These are phyloP conservation scores for Meyerozyma athensensis DNA, from an alignment of 1,139 yeast species.

Conservation along the genomic window DNA sequence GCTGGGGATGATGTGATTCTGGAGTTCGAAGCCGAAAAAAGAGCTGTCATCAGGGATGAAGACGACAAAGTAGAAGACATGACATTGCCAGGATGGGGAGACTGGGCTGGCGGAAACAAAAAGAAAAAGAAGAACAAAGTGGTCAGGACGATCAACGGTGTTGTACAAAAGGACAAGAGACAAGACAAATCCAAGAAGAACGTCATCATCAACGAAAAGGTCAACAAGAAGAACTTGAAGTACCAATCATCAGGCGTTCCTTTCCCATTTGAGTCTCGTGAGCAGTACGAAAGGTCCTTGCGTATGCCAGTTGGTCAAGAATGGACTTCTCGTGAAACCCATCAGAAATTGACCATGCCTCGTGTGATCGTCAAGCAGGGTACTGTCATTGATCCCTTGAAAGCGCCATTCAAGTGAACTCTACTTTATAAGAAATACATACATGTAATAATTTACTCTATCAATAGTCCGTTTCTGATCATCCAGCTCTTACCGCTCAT, in stretches of 20 bases:
- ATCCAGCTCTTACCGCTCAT: slow-evolving; percentile 78
- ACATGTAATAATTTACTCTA: slow-evolving; percentile 14
- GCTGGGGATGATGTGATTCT: slow-evolving; percentile 92
- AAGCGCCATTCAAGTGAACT: slow-evolving; percentile 53
- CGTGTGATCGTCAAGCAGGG: slow-evolving; percentile 84
- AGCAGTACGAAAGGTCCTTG: slow-evolving; percentile 89
- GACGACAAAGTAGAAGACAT: slow-evolving; percentile 83
- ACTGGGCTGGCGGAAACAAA: slow-evolving; percentile 65
- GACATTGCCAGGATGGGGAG: slow-evolving; percentile 95
- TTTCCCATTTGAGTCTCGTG: slow-evolving; percentile 87
- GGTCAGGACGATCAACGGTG: slow-evolving; percentile 68
- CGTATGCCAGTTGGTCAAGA: slow-evolving; percentile 98
- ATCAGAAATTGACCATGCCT: slow-evolving; percentile 87
- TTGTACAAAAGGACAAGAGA: slow-evolving; percentile 64
- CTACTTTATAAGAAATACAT: slow-evolving; percentile 1
- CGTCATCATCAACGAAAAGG: slow-evolving; percentile 86
- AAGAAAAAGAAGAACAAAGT: slow-evolving; percentile 58
- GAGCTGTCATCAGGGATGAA: slow-evolving; percentile 64
- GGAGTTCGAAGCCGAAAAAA: slow-evolving; percentile 75
- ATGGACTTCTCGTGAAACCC: slow-evolving; percentile 87
- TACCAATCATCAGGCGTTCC: slow-evolving; percentile 88
- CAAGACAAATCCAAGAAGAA: slow-evolving; percentile 69
- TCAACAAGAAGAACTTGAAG: slow-evolving; percentile 77
- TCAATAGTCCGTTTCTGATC: slow-evolving; percentile 66
- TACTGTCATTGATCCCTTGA: slow-evolving; percentile 83